Percentiles rank a stretch among this genome's conserved stretches.
Evolutionary conservation across 169 alveolate species (phyloP).

Genomic region (Plasmodium gonderi): DNA sequence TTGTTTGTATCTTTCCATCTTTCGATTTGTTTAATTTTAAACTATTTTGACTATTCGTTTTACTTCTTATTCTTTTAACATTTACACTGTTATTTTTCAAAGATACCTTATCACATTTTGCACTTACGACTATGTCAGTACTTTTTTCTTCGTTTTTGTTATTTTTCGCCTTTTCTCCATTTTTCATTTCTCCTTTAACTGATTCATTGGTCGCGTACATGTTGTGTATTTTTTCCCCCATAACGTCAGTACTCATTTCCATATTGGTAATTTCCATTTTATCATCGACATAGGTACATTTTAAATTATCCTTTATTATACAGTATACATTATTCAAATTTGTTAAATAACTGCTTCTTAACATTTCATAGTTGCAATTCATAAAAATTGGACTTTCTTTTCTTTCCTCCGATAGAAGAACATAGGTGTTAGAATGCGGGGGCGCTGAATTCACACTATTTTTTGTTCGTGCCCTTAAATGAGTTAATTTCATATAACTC

Average conservation of each 20-base stretch:
- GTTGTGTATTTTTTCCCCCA: neutral
- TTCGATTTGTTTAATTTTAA: neutral
- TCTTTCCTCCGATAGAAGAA: neutral
- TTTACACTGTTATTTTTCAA: neutral
- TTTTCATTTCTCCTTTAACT: neutral
- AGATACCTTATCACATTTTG: neutral
- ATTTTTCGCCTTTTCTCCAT: neutral
- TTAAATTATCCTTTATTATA: slow-evolving; percentile 45
- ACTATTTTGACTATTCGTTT: neutral
- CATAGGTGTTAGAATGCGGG: neutral
- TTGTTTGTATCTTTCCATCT: slow-evolving; percentile 18
- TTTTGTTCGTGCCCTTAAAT: neutral
- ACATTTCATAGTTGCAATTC: slow-evolving; percentile 32
- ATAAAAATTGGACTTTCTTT: neutral
- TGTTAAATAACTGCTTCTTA: slow-evolving; percentile 7
- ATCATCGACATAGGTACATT: neutral
- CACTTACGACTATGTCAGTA: neutral
- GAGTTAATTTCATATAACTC: slow-evolving; percentile 25
- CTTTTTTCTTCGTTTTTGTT: neutral
- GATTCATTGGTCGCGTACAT: neutral
- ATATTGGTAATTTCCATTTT: neutral
- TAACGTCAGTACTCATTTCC: neutral
- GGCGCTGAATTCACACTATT: neutral
- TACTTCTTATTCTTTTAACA: neutral
- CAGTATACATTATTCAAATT: slow-evolving; percentile 41